Conservation (phyloP, 2,329 filamentous ascomycete genomes). For the Drechmeria coniospora region DNA sequence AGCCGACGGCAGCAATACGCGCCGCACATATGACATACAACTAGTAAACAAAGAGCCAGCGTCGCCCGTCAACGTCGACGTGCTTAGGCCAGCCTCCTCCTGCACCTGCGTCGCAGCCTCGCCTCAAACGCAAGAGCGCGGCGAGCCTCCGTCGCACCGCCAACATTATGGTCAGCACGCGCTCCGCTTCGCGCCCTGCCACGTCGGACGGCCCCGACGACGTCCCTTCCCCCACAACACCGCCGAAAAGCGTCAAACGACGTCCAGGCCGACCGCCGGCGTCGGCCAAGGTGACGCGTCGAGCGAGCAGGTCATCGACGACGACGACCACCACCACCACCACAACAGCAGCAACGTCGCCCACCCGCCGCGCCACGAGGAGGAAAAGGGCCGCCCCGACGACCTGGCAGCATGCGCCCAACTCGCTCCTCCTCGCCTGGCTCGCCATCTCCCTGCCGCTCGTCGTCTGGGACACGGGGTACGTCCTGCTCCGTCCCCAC, state of each 20-base stretch:
- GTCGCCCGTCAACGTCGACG: no score
- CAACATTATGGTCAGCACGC: slow-evolving; percentile 22
- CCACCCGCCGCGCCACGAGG: slow-evolving; percentile 1
- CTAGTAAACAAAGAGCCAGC: no score
- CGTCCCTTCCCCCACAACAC: slow-evolving; percentile 4
- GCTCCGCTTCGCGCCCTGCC: slow-evolving; percentile 18
- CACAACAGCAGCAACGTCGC: slow-evolving; percentile 4
- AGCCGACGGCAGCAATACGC: no score
- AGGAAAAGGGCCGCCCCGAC: not conserved
- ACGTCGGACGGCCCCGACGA: slow-evolving; percentile 12
- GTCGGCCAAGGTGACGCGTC: no score
- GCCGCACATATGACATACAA: no score
- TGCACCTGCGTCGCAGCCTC: no score
- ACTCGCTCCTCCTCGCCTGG: slow-evolving; percentile 45
- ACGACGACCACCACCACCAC: slow-evolving; percentile 4
- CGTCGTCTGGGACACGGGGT: slow-evolving; percentile 67
- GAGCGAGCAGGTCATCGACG: not conserved
- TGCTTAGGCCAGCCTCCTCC: no score
- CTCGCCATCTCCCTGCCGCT: slow-evolving; percentile 59
- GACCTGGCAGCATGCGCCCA: slow-evolving; percentile 30
- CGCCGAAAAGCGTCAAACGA: no score
- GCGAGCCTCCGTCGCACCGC: not conserved
- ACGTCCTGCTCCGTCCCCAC: slow-evolving; percentile 65
- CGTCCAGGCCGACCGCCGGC: slow-evolving; percentile 5
- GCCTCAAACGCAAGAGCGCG: no score